Conservation (phyloP, 2,329 filamentous ascomycete species). For the Alternaria incomplexa region DNA sequence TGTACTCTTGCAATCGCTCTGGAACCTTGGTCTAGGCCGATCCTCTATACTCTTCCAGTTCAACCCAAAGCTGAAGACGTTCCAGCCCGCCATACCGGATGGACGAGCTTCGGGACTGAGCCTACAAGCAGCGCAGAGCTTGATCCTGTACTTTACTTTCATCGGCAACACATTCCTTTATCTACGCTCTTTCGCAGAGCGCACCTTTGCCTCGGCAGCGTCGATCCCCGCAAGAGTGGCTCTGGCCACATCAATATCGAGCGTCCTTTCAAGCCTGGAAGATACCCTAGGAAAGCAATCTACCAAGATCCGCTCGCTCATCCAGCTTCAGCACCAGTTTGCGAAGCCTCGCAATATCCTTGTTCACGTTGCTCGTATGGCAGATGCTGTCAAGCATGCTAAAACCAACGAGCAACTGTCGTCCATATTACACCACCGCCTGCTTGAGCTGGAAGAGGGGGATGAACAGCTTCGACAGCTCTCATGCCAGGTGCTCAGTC, state of each 20-base stretch:
- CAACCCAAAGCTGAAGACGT: conserved; percentile 59
- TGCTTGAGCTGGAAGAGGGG: conserved; percentile 64
- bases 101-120: conserved; percentile 60
- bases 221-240: conserved; percentile 51
- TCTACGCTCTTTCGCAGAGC: conserved; percentile 46
- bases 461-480: conserved; percentile 67
- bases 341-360: conserved; percentile 60
- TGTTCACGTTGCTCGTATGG: conserved; percentile 59
- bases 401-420: conserved; percentile 48
- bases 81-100: conserved; percentile 55
- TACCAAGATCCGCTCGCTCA: conserved; percentile 37
- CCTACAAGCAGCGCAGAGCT: conserved; percentile 57
- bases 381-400: conserved; percentile 53
- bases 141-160: conserved; percentile 54
- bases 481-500: conserved; percentile 69
- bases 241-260: conserved; percentile 49
- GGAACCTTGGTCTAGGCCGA: conserved; percentile 72
- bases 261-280: conserved; percentile 51
- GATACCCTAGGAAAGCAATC: conserved; percentile 43
- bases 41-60: conserved; percentile 74
- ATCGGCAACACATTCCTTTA: conserved; percentile 46
- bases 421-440: conserved; percentile 45
- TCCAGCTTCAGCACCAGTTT: conserved; percentile 51
- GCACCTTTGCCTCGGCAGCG: conserved; percentile 41
- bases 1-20: conserved; percentile 59